Evolutionary conservation across 2,329 filamentous ascomycete genomes (phyloP).

Genomic region (Diaporthe capsici): DNA sequence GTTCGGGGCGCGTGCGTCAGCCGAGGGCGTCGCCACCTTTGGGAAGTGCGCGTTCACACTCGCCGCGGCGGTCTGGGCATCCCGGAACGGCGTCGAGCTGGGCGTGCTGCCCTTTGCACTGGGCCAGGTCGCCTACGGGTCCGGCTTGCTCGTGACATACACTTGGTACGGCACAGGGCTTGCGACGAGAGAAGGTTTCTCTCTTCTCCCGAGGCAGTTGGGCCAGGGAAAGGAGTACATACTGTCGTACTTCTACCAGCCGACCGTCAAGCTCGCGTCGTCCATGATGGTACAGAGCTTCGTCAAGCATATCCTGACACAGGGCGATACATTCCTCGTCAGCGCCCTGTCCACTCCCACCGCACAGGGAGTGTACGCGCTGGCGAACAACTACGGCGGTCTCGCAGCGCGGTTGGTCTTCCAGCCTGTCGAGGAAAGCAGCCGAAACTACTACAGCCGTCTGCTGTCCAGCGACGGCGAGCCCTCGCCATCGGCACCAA

Average conservation of each 20-base stretch:
- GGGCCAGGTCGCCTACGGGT: conserved; percentile 85
- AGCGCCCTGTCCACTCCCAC: conserved; percentile 81
- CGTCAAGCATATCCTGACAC: conserved; percentile 93
- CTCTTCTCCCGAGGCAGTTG: conserved; percentile 69
- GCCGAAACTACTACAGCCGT: conserved; percentile 89
- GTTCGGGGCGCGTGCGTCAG: conserved; percentile 83
- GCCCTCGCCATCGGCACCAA: conserved; percentile 43
- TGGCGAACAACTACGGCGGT: conserved; percentile 95
- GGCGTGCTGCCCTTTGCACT: conserved; percentile 91
- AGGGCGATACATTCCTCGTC: conserved; percentile 93
- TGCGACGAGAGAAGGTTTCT: conserved; percentile 74
- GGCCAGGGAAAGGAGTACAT: conserved; percentile 58
- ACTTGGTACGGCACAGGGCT: conserved; percentile 70
- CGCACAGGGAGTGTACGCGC: conserved; percentile 91
- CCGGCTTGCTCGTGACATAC: conserved; percentile 79
- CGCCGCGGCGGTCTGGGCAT: conserved; percentile 75
- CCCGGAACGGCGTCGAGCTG: conserved; percentile 64
- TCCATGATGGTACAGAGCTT: conserved; percentile 90
- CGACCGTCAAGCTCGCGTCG: conserved; percentile 79
- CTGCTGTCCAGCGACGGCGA: conserved; percentile 68
- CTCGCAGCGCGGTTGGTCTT: conserved; percentile 90
- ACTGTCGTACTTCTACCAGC: conserved; percentile 74
- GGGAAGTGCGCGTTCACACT: conserved; percentile 83
- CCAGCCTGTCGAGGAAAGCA: conserved; percentile 95
- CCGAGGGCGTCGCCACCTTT: conserved; percentile 87